Evolutionary conservation across 371 early-diverging fungal genomes (phyloP), one percentile per base, ranked within the genome.

Genomic region (Rhizopus delemar): DNA sequence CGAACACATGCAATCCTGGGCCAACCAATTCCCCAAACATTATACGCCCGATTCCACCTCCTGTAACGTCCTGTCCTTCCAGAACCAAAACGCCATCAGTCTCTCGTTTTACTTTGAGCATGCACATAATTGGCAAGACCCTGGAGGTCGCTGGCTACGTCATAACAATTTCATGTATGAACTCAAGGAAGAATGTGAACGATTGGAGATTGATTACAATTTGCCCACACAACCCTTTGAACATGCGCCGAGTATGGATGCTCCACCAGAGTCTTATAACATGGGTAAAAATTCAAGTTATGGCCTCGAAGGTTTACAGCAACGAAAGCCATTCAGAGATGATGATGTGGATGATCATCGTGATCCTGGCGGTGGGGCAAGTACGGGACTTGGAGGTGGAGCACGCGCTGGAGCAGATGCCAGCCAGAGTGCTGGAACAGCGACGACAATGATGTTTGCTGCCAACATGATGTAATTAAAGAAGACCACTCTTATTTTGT

Each of bases 111-210:
- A 69, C 48, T 75, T 92, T 57, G 83, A 84, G 52, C 88, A 90
- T 71, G 82, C 84, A 51, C 74, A 81, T 15, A 90, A 90, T 55
- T 92, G 90, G 90, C 90, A 90, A 65, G 90, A 90, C 56, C 68
- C 78, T 8, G 85, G 83, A 8, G 83, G 83, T 36, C 79, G 89
- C 11, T 85, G 81, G 84, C 57, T 77, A 4, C 78, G 90, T 16
- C 74, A 87, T 34, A 87, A 83, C 55, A 82, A 80, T 67, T 90
- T 87, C 65, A 80, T 88, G 75, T 80, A 75, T 70, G 79, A 82
- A 38, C 68, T 90, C 34, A 84, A 84, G 57, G 83, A 82, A 15
- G 80, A 81, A 22, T 74, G 85, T 12, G 80, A 80, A 35, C 82
- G 84, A 3, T 77, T 88, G 33, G 81, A 74, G 1, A 82, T 90